Conservation (phyloP, 1,139 yeast genomes). For the Protomyces inouyei region DNA sequence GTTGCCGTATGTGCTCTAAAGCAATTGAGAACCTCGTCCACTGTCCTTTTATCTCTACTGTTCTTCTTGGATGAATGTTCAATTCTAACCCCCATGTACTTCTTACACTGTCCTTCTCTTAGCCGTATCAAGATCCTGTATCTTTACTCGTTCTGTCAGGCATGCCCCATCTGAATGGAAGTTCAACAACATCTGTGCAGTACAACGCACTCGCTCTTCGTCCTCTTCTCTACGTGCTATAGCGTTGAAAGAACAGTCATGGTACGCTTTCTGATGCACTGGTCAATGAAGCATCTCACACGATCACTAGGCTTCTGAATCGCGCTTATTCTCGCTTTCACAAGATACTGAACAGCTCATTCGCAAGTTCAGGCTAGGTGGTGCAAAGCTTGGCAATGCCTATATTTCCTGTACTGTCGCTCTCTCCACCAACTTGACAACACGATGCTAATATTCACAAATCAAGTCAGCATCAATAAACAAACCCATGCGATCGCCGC, state of each 20-base stretch:
- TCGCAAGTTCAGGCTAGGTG: constrained; percentile 9
- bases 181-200: no score
- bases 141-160: not conserved
- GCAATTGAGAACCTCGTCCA: no score
- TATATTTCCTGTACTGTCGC: constrained; percentile 13
- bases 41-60: not conserved
- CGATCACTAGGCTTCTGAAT: constrained; percentile 7
- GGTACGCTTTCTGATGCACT: no score
- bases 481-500: constrained; percentile 14
- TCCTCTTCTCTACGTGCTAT: no score
- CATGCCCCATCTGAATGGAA: no score
- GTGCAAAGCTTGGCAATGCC: not conserved
- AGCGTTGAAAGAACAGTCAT: no score
- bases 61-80: not conserved
- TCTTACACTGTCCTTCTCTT: not conserved
- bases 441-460: not conserved
- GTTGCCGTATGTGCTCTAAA: constrained; percentile 23
- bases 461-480: constrained; percentile 23
- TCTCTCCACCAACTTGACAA: not conserved
- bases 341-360: constrained; percentile 3
- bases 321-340: constrained; percentile 16
- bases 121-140: not conserved
- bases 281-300: no score
- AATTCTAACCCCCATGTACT: not conserved
- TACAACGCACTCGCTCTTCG: no score